Conservation (phyloP, 441 rosid species). For the Arabidopsis lyrata region DNA sequence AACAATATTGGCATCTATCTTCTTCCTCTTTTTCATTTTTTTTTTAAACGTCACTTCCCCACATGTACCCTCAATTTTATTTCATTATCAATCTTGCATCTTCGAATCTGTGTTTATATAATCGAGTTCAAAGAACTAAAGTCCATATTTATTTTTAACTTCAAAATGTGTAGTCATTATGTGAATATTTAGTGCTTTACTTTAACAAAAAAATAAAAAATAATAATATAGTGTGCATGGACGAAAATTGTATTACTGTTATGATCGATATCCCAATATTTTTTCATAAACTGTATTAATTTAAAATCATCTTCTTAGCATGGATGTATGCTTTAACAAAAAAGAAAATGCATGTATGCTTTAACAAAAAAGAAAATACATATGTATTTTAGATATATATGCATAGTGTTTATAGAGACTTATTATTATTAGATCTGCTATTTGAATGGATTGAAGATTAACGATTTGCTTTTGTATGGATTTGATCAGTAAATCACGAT, state of each 20-base stretch:
- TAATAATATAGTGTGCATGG: neutral
- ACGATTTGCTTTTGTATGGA: slow-evolving; percentile 5
- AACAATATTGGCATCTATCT: slow-evolving; percentile 39
- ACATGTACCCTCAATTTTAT: slow-evolving; percentile 32
- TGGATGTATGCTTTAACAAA: too few species aligned
- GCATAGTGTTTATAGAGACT: neutral
- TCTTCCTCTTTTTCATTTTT: slow-evolving; percentile 39
- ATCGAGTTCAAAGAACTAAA: slow-evolving; percentile 8
- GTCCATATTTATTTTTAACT: neutral
- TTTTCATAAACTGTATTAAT: neutral
- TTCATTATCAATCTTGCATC: slow-evolving; percentile 40
- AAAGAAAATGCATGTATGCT: too few species aligned
- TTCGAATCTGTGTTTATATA: slow-evolving; percentile 2
- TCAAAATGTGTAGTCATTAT: slow-evolving; percentile 1
- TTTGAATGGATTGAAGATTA: neutral
- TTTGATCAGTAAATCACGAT: slow-evolving; percentile 26
- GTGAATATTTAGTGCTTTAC: neutral
- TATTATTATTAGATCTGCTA: neutral
- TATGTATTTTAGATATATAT: neutral
- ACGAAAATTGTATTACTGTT: slow-evolving; percentile 2
- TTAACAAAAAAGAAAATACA: too few species aligned
- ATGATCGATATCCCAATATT: neutral
- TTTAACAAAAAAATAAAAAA: too few species aligned
- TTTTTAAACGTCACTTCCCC: slow-evolving; percentile 47
- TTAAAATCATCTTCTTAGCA: neutral